A percentile compares a stretch with the other conserved stretches of the same genome.
phyloP scores from a whole-genome alignment of 345 rosid species.

The Salix viminalis region DNA sequence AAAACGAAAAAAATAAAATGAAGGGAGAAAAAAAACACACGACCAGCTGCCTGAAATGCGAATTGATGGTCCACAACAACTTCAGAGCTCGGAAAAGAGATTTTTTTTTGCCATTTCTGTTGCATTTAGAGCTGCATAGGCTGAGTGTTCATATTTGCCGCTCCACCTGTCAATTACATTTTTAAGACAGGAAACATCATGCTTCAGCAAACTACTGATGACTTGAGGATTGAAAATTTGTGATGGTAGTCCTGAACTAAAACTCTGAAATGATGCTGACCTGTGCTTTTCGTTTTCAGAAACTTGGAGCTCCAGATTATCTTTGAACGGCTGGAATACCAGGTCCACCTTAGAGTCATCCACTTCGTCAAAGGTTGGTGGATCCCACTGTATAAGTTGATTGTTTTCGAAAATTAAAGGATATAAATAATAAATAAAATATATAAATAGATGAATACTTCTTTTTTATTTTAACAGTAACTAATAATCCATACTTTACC shows the following conservation, averaged over 20 bases:
- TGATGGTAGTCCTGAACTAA: no score
- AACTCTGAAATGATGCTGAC: conserved; percentile 23
- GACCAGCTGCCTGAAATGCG: neutral
- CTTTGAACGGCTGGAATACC: conserved; percentile 56
- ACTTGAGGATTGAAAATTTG: neutral
- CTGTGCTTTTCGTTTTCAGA: conserved; percentile 68
- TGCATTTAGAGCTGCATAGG: conserved; percentile 32
- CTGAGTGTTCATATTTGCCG: conserved; percentile 65
- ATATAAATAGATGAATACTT: neutral
- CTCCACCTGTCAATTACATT: conserved; percentile 51
- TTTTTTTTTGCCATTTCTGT: neutral
- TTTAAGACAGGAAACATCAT: neutral
- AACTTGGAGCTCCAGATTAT: conserved; percentile 63
- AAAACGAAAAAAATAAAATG: no score
- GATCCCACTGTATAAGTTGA: conserved; percentile 57
- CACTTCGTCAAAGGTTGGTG: conserved; percentile 49
- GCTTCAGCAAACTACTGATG: no score
- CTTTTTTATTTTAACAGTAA: neutral
- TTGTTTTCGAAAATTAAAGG: neutral
- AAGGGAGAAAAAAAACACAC: no score
- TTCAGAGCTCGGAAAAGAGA: neutral
- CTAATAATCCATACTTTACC: neutral
- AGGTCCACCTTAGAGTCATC: conserved; percentile 51
- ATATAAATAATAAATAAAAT: neutral
- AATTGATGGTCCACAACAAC: neutral